These are phyloP conservation scores for Candida yuanshanica DNA, from an alignment of 805 yeast genomes.

Conservation along the genomic window DNA sequence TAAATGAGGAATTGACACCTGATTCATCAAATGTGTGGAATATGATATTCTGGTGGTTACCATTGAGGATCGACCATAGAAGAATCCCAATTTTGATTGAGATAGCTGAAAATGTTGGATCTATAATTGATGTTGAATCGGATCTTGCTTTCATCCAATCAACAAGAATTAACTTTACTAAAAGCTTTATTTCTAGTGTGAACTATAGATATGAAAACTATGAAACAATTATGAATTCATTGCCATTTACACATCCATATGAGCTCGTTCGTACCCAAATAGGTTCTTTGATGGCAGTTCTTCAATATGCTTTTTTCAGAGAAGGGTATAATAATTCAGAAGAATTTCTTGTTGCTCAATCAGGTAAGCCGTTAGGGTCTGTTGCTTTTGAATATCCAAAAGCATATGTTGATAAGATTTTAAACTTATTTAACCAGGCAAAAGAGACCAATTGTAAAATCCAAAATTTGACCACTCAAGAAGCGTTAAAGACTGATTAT, in stretches of 20 bases:
- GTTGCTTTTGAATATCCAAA: constrained; percentile 26
- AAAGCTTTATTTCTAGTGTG: constrained; percentile 41
- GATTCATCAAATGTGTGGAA: constrained; percentile 73
- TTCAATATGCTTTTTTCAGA: constrained; percentile 36
- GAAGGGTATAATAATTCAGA: constrained; percentile 36
- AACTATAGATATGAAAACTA: constrained; percentile 52
- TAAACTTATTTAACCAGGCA: constrained; percentile 38
- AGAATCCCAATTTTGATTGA: constrained; percentile 50
- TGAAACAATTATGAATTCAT: constrained; percentile 34
- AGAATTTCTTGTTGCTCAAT: constrained; percentile 35
- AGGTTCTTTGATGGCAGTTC: constrained; percentile 44
- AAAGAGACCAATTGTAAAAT: constrained; percentile 32
- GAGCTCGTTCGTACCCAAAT: constrained; percentile 65
- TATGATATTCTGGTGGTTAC: constrained; percentile 69
- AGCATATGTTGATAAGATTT: constrained; percentile 32
- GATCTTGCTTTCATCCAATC: constrained; percentile 63
- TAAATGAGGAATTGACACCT: constrained; percentile 60
- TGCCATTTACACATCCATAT: constrained; percentile 57
- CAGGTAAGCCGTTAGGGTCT: constrained; percentile 30
- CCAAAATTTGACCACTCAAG: constrained; percentile 42
- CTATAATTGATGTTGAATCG: constrained; percentile 37
- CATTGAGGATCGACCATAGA: constrained; percentile 60
- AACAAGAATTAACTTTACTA: constrained; percentile 51
- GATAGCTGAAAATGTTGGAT: constrained; percentile 39
- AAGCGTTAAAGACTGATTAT: constrained; percentile 52